Conservation (phyloP, 2,329 filamentous ascomycete genomes). For the Pseudogymnoascus sp. region DNA sequence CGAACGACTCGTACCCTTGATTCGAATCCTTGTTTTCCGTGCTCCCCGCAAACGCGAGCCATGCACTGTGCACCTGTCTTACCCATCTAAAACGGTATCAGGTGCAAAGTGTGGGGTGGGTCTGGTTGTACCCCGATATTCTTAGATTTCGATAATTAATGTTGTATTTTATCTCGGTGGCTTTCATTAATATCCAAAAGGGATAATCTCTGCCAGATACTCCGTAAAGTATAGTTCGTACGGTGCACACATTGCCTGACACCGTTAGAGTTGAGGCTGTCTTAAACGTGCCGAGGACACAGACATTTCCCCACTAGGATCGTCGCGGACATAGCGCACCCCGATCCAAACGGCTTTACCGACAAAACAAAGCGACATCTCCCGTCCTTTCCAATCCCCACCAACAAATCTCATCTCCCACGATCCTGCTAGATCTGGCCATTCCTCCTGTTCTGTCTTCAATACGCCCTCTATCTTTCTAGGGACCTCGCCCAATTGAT, state of each 20-base stretch:
- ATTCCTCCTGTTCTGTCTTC: background rate
- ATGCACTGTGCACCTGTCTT: background rate
- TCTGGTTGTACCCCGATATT: background rate
- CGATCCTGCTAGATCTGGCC: background rate
- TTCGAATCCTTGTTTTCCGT: conserved; percentile 2
- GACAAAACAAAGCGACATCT: conserved; percentile 7
- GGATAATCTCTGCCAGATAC: background rate
- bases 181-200: background rate
- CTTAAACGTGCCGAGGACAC: conserved; percentile 9
- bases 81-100: conserved; percentile 6
- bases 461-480: background rate
- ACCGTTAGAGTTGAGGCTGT: background rate
- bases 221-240: background rate
- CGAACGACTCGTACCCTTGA: background rate
- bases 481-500: background rate
- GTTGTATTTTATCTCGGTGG: background rate
- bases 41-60: background rate
- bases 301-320: conserved; percentile 4
- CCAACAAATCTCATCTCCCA: conserved; percentile 1
- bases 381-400: background rate
- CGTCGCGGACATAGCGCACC: conserved; percentile 7
- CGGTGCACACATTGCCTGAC: background rate
- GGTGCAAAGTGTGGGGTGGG: background rate
- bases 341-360: conserved; percentile 1
- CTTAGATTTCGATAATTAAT: background rate